phyloP scores from a whole-genome alignment of 805 yeast species.

The Saturnispora serradocipensis region DNA sequence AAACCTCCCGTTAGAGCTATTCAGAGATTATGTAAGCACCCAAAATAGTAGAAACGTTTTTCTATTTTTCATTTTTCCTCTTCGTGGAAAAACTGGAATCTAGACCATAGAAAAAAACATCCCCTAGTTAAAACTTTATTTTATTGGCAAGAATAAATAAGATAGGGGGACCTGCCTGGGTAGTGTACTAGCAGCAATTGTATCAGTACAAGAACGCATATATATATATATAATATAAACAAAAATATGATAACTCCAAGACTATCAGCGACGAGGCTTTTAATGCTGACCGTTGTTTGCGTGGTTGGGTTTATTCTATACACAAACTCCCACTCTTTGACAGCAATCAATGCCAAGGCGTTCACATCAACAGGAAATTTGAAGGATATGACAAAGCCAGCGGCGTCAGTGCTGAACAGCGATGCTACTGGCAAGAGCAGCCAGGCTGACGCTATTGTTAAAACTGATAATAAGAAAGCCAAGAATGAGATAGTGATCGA shows the following conservation, averaged over 20 bases:
- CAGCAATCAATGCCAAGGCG: constrained; percentile 1
- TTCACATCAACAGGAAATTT: neutral
- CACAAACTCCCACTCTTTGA: neutral
- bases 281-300: neutral
- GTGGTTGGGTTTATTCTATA: neutral
- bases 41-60: neutral
- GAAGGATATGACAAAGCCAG: neutral
- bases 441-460: too few relatives aligned
- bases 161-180: neutral
- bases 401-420: neutral
- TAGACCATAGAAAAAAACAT: neutral
- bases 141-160: neutral
- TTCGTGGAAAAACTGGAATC: neutral
- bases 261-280: neutral
- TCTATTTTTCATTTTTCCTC: neutral
- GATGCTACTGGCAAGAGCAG: neutral
- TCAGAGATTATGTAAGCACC: neutral
- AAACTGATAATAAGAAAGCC: neutral
- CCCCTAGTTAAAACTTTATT: too few relatives aligned
- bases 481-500: neutral
- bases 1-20: neutral
- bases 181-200: neutral
- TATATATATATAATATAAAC: neutral
- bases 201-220: neutral
- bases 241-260: neutral